Base-by-base conservation (phyloP, 2,329 filamentous ascomycete genomes). In the Lecanicillium sp. region DNA sequence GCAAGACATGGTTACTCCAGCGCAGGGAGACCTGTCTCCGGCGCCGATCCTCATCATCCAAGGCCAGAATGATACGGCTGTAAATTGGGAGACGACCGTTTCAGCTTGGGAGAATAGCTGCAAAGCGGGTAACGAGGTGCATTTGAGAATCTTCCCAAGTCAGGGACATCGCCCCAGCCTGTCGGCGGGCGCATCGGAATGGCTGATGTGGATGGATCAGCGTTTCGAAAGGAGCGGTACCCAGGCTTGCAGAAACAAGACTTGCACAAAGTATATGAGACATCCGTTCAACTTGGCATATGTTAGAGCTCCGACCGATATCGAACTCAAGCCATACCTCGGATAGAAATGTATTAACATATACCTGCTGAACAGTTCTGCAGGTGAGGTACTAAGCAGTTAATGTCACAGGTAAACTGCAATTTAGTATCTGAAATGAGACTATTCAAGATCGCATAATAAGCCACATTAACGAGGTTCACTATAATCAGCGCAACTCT, bases 41-140 rank as follows among this genome's bases (percentile, higher is more conserved):
- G 40, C 42, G 30, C 44, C 44, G 7, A 40, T 46, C n/a, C 29
- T 46, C 14, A 40, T 46, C 6, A 17, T 46, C 6, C 42, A 46
- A 20, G 37, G 40, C 15, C 14, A 27, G n/a, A 34, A 33, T 11
- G 44, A 46, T 33, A 41, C 35, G 17, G 36, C 42, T 17, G 37
- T 43, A 17, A 33, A 36, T 40, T 13, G 33, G 8, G 19, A 17
- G 3, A 44, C 35, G 28, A 44, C 42, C 11, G 13, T 14, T 13
- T 2, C 17, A 18, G 44, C 44, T 5, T 40, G 31, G 29, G 13
- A 33, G 12, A 22, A 18, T 2, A 19, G 42, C 13, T 46, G 42
- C 32, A 8, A 20, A 8, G 31, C 11, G 3, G 42, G 44, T 9
- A 46, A 44, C 28, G 27, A 41, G 33, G 33, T 44, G 11, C 44